phyloP scores from a whole-genome alignment of 176 grass and related monocot genomes.

The Raddia distichophylla region DNA sequence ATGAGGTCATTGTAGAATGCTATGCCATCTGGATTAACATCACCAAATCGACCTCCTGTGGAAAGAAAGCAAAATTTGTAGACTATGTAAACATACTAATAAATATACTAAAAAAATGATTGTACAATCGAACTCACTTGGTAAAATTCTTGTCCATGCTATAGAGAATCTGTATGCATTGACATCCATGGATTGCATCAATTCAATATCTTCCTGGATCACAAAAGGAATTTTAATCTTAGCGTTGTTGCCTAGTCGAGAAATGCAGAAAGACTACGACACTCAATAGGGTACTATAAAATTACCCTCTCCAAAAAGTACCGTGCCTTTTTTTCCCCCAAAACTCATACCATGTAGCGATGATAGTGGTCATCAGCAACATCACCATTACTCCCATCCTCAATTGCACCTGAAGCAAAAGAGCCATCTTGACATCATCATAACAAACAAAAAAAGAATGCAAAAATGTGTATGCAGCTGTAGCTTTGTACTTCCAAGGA shows the following conservation, averaged over 20 bases:
- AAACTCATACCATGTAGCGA: slow-evolving; percentile 44
- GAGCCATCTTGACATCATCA: no score
- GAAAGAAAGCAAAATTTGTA: background rate
- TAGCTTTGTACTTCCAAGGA: no score
- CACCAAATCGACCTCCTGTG: slow-evolving; percentile 51
- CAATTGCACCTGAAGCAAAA: slow-evolving; percentile 6
- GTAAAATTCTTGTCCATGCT: slow-evolving; percentile 65
- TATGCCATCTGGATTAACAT: slow-evolving; percentile 53
- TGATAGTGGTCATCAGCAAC: slow-evolving; percentile 78
- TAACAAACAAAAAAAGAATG: no score
- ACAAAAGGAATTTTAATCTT: background rate
- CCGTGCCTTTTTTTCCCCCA: no score
- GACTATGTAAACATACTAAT: no score
- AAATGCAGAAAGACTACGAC: no score
- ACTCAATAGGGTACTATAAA: no score
- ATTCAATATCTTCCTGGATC: slow-evolving; percentile 55
- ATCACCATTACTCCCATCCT: slow-evolving; percentile 54
- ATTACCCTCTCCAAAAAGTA: no score
- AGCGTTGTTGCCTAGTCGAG: background rate
- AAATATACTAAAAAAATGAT: background rate
- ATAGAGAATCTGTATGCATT: slow-evolving; percentile 73
- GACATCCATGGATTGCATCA: slow-evolving; percentile 46
- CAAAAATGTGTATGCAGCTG: no score
- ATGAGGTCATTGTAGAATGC: slow-evolving; percentile 62
- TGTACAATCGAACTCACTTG: slow-evolving; percentile 45